phyloP scores from a whole-genome alignment of 2,329 filamentous ascomycete species.

The Seiridium unicorne region DNA sequence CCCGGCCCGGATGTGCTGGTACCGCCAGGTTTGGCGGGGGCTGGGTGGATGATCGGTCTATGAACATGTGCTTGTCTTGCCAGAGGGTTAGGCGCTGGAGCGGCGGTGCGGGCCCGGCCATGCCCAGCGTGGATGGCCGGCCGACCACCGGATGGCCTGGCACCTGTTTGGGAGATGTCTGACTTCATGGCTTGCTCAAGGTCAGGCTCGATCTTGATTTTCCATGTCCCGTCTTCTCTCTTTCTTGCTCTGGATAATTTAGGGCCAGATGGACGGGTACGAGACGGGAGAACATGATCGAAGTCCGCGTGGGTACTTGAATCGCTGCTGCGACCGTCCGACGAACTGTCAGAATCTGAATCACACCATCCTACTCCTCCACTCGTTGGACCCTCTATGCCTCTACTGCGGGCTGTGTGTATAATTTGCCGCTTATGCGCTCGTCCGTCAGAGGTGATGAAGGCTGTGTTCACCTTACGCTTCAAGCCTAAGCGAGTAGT shows the following conservation, averaged over 20 bases:
- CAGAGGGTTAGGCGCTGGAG: neutral
- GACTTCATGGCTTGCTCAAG: slow-evolving; percentile 11
- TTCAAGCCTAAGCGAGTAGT: slow-evolving; percentile 23
- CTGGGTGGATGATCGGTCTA: neutral
- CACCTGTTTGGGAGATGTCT: slow-evolving; percentile 18
- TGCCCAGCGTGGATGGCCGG: neutral
- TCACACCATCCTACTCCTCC: neutral
- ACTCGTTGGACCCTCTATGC: neutral
- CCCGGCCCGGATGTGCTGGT: neutral
- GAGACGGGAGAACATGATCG: neutral
- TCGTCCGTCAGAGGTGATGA: slow-evolving; percentile 10
- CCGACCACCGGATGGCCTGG: neutral
- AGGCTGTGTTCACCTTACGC: slow-evolving; percentile 26
- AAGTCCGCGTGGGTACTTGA: neutral
- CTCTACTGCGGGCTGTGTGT: neutral
- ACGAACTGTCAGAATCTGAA: neutral
- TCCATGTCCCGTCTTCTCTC: neutral
- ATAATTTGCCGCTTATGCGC: neutral
- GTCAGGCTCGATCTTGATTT: neutral
- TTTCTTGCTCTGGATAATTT: neutral
- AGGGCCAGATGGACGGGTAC: neutral
- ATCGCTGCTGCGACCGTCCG: too few relatives aligned
- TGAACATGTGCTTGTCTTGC: neutral
- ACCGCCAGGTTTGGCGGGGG: neutral
- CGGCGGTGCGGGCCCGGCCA: neutral